Conservation (phyloP, 1,284 basidiomycete species). For the Boletus sp. region DNA sequence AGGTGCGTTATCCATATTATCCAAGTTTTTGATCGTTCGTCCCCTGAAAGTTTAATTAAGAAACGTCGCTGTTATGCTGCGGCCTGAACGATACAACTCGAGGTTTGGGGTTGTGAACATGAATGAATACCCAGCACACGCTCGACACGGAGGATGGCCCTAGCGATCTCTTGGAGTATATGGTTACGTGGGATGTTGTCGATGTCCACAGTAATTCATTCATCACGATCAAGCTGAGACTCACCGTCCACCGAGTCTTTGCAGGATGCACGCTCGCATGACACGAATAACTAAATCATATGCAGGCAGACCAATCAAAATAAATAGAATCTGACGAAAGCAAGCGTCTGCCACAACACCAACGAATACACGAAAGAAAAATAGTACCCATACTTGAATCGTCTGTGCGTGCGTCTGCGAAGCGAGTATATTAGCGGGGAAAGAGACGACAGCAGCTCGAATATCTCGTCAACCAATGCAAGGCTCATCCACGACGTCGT, state of each 20-base stretch:
- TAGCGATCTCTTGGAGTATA: too few species aligned
- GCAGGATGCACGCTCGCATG: background rate
- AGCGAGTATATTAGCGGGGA: background rate
- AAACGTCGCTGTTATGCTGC: too few species aligned
- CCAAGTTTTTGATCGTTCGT: too few species aligned
- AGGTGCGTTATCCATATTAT: background rate
- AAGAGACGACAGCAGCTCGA: background rate
- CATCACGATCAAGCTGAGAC: background rate
- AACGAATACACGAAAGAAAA: constrained; percentile 6
- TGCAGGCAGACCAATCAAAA: background rate
- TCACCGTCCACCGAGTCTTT: background rate
- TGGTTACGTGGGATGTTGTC: too few species aligned
- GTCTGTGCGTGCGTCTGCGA: background rate
- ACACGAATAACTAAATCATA: background rate
- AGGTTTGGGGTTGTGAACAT: too few species aligned
- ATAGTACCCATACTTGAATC: background rate
- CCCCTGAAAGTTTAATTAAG: too few species aligned
- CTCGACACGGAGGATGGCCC: too few species aligned
- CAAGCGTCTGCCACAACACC: background rate
- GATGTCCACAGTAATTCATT: background rate
- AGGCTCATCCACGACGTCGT: background rate
- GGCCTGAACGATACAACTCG: too few species aligned
- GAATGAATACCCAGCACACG: too few species aligned
- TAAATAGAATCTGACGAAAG: background rate
- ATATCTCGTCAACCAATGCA: background rate